phyloP scores from a whole-genome alignment of 768 basidiomycete species.

The Xanthoconium stramineum region DNA sequence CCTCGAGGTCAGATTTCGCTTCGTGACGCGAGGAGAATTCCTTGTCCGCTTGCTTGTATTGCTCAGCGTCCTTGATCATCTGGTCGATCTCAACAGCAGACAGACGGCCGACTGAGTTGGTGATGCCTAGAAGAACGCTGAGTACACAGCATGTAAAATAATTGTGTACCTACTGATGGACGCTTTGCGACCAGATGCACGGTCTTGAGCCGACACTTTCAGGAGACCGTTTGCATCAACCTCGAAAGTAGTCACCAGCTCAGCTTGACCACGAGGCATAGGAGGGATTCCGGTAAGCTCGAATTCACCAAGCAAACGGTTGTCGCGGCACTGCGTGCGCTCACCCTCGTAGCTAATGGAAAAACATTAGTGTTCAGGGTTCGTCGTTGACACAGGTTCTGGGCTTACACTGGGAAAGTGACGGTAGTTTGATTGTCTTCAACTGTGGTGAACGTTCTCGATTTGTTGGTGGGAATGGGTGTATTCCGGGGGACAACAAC shows the following conservation, averaged over 20 bases:
- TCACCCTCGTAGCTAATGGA: constrained; percentile 88
- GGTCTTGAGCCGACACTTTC: constrained; percentile 98
- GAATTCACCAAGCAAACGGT: constrained; percentile 98
- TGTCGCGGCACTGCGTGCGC: constrained; percentile 99
- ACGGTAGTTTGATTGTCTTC: constrained; percentile 99
- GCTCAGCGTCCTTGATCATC: constrained; percentile 99
- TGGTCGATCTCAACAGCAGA: constrained; percentile 98
- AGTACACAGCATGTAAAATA: not conserved
- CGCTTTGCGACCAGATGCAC: constrained; percentile 98
- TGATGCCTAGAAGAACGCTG: constrained; percentile 62
- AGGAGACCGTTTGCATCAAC: constrained; percentile 99
- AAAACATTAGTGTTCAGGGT: constrained; percentile 6
- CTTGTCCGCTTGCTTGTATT: constrained; percentile 94
- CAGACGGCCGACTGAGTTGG: constrained; percentile 98
- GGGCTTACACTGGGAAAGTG: constrained; percentile 93
- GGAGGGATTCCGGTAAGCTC: constrained; percentile 99
- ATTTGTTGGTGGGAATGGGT: constrained; percentile 99
- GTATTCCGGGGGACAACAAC: constrained; percentile 99
- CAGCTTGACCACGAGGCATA: constrained; percentile 99
- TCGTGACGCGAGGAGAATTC: constrained; percentile 98
- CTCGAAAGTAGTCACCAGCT: constrained; percentile 99
- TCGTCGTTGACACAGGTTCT: not conserved
- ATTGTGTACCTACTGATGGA: constrained; percentile 73
- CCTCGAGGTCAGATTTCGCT: constrained; percentile 97
- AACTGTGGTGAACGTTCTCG: constrained; percentile 97